Evolutionary conservation across 2,329 filamentous ascomycete genomes (phyloP).

Genomic region (Aspergillus versicolor): DNA sequence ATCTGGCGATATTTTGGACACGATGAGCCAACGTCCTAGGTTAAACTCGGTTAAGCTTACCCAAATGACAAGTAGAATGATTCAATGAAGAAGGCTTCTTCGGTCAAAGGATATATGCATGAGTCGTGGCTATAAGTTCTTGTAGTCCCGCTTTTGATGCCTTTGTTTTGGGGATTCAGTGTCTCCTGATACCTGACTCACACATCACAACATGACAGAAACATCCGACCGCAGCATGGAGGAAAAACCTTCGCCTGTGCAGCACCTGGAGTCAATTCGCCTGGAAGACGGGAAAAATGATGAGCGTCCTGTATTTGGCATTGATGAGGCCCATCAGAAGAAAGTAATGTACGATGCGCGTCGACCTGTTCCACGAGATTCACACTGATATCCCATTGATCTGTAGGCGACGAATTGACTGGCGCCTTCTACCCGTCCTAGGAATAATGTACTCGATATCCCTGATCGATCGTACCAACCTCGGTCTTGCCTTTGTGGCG

Average conservation of each 20-base stretch:
- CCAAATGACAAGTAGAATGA: neutral
- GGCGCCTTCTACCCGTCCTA: conserved; percentile 41
- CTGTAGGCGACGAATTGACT: conserved; percentile 25
- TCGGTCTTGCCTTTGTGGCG: conserved; percentile 32
- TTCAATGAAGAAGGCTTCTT: conserved; percentile 6
- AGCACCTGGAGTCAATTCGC: conserved; percentile 12
- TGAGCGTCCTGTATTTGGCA: conserved; percentile 6
- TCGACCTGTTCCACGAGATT: neutral
- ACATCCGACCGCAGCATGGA: neutral
- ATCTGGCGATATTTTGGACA: neutral
- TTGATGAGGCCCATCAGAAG: conserved; percentile 17
- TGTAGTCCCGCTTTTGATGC: neutral
- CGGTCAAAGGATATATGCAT: neutral
- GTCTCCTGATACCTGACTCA: too few species aligned
- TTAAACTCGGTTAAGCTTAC: conserved; percentile 5
- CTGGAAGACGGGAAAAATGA: conserved; percentile 5
- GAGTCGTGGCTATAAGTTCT: neutral
- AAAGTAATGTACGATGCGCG: conserved; percentile 10
- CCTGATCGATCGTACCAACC: conserved; percentile 40
- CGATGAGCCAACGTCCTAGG: neutral
- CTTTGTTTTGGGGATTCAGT: neutral
- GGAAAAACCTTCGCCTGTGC: conserved; percentile 2
- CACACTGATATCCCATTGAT: neutral
- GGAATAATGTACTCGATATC: conserved; percentile 41
- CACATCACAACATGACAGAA: neutral